Percentiles rank a stretch among this genome's conserved stretches.
Conservation (phyloP, 169 alveolate species). For the Cryptosporidium andersoni region DNA sequence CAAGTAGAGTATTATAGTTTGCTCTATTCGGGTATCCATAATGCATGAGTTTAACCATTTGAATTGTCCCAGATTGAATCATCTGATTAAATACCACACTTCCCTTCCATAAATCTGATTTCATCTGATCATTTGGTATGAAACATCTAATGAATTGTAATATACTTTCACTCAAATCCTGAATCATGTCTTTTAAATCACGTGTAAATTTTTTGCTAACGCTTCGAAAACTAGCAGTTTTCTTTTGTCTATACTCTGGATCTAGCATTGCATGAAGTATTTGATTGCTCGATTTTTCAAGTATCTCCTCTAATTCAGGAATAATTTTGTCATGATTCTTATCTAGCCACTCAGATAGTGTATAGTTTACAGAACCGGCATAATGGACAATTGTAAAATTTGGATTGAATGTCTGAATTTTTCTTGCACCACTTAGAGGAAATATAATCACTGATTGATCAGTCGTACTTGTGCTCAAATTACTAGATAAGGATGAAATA, state of each 20-base stretch:
- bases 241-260: slow-evolving; percentile 12
- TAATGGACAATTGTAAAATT: slow-evolving; percentile 81
- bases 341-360: slow-evolving; percentile 79
- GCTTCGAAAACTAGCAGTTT: slow-evolving; percentile 71
- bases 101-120: slow-evolving; percentile 55
- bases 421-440: slow-evolving; percentile 50
- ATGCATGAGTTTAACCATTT: slow-evolving; percentile 74
- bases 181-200: slow-evolving; percentile 74
- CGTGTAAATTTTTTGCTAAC: slow-evolving; percentile 76
- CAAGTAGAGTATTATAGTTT: slow-evolving; percentile 38
- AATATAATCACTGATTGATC: slow-evolving; percentile 15
- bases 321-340: slow-evolving; percentile 86
- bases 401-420: slow-evolving; percentile 2
- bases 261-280: slow-evolving; percentile 58
- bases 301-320: slow-evolving; percentile 75
- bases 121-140: slow-evolving; percentile 75
- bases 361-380: slow-evolving; percentile 86
- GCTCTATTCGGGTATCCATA: slow-evolving; percentile 74
- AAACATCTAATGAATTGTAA: slow-evolving; percentile 76
- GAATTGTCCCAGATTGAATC: slow-evolving; percentile 73
- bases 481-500: too few relatives aligned
- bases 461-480: not conserved
- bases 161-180: slow-evolving; percentile 71
- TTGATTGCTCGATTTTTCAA: slow-evolving; percentile 70
- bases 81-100: slow-evolving; percentile 66